A percentile compares a stretch with the other conserved stretches of the same genome.
Evolutionary conservation across 2,329 filamentous ascomycete genomes (phyloP).

Genomic region (Domatiomyces globalis): DNA sequence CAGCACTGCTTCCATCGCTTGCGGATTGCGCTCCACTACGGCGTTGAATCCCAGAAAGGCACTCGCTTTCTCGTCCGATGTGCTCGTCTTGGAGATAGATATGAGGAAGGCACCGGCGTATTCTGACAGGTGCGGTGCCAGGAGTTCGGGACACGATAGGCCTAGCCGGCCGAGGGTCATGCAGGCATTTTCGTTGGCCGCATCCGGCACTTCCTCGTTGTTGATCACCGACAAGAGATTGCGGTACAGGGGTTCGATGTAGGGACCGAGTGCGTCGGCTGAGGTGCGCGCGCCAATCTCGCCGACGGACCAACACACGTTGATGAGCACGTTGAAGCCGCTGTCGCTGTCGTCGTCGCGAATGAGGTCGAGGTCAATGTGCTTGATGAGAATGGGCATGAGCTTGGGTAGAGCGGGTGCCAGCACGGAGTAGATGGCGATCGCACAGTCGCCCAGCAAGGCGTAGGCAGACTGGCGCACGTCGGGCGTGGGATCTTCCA

Average conservation of each 20-base stretch:
- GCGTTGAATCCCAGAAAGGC: slow-evolving; percentile 83
- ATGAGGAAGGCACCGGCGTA: slow-evolving; percentile 73
- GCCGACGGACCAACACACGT: slow-evolving; percentile 91
- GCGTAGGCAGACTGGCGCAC: slow-evolving; percentile 94
- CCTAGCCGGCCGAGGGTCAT: slow-evolving; percentile 84
- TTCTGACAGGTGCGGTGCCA: slow-evolving; percentile 64
- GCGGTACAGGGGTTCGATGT: slow-evolving; percentile 60
- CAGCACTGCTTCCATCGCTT: slow-evolving; percentile 78
- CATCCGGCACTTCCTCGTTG: slow-evolving; percentile 71
- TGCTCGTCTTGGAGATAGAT: slow-evolving; percentile 69
- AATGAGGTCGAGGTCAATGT: slow-evolving; percentile 68
- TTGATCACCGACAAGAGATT: slow-evolving; percentile 69
- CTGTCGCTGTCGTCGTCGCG: slow-evolving; percentile 55
- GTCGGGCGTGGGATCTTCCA: slow-evolving; percentile 82
- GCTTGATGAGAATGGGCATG: slow-evolving; percentile 64
- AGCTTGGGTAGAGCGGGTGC: slow-evolving; percentile 58
- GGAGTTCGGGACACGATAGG: slow-evolving; percentile 56
- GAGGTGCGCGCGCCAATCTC: slow-evolving; percentile 76
- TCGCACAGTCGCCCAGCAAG: slow-evolving; percentile 83
- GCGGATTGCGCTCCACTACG: slow-evolving; percentile 71
- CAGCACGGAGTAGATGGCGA: slow-evolving; percentile 75
- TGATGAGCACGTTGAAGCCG: slow-evolving; percentile 88
- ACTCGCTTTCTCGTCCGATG: slow-evolving; percentile 86
- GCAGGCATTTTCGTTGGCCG: slow-evolving; percentile 83
- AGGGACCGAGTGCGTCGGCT: slow-evolving; percentile 45